Percentiles rank a stretch among this genome's conserved stretches.
phyloP scores from a whole-genome alignment of 1,284 basidiomycete genomes.

The Bondarzewia mesenterica region DNA sequence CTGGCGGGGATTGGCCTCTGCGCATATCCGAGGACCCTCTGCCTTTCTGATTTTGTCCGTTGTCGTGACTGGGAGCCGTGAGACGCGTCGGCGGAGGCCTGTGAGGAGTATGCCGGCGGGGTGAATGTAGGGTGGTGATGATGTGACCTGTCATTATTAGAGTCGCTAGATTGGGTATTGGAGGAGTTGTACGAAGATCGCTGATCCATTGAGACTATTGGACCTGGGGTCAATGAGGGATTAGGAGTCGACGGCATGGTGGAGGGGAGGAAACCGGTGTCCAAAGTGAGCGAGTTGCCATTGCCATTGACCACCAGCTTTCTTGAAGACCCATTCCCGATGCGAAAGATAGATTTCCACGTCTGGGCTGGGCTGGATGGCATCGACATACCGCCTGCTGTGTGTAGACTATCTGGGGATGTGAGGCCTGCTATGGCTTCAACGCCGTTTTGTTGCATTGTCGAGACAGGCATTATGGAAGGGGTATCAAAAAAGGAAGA shows the following conservation, averaged over 20 bases:
- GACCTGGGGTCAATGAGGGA: constrained; percentile 41
- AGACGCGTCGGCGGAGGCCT: constrained; percentile 13
- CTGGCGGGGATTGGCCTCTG: constrained; percentile 26
- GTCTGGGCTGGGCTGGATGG: constrained; percentile 15
- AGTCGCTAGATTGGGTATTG: constrained; percentile 60
- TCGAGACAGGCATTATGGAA: constrained; percentile 6
- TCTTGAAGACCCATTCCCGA: constrained; percentile 38
- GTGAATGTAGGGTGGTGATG: constrained; percentile 21
- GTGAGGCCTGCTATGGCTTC: constrained; percentile 14
- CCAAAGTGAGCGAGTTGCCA: constrained; percentile 25
- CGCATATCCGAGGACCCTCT: constrained; percentile 24
- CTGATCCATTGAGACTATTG: constrained; percentile 38
- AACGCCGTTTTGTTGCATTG: constrained; percentile 7
- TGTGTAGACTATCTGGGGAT: constrained; percentile 15
- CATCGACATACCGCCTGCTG: constrained; percentile 4
- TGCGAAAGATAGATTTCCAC: constrained; percentile 60
- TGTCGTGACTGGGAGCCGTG: constrained; percentile 27
- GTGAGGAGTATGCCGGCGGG: constrained; percentile 21
- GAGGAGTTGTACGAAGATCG: constrained; percentile 66
- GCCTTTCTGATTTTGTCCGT: constrained; percentile 55
- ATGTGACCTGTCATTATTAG: constrained; percentile 35
- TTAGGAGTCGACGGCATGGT: constrained; percentile 35
- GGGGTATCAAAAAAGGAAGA: constrained; percentile 1
- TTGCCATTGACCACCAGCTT: constrained; percentile 27
- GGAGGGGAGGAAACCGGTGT: constrained; percentile 28